These are phyloP conservation scores for Peronospora belbahrii DNA, from an alignment of 352 stramenopile genomes.

Conservation along the genomic window DNA sequence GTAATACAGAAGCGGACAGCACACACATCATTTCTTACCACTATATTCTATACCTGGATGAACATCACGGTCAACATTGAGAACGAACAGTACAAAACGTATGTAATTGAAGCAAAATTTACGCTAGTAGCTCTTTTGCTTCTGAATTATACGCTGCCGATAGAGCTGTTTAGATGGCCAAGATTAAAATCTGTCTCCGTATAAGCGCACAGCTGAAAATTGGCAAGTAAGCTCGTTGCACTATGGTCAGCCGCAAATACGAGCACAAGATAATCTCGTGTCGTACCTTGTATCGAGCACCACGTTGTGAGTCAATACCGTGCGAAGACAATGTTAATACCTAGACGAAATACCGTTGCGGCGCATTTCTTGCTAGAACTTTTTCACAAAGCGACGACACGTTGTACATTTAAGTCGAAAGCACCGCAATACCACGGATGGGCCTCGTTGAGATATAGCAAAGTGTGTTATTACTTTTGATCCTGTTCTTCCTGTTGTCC, in stretches of 20 bases:
- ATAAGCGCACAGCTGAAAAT: slow-evolving; percentile 57
- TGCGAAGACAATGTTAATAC: slow-evolving; percentile 67
- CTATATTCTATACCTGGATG: too few species aligned
- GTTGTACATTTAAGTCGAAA: slow-evolving; percentile 69
- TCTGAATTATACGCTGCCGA: slow-evolving; percentile 54
- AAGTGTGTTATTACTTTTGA: slow-evolving; percentile 33
- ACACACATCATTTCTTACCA: too few species aligned
- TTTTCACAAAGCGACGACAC: slow-evolving; percentile 81
- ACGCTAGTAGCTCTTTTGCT: slow-evolving; percentile 26
- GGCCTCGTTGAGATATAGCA: slow-evolving; percentile 68
- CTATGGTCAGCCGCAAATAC: not conserved
- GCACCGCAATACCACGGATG: slow-evolving; percentile 77
- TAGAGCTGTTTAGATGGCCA: slow-evolving; percentile 75
- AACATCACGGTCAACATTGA: too few species aligned
- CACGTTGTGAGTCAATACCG: slow-evolving; percentile 76
- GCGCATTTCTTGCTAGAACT: slow-evolving; percentile 60
- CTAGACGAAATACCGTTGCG: slow-evolving; percentile 80
- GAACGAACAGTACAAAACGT: too few species aligned
- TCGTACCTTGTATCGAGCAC: slow-evolving; percentile 74
- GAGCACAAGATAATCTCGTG: not conserved
- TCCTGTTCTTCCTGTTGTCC: slow-evolving; percentile 17
- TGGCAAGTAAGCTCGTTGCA: slow-evolving; percentile 11
- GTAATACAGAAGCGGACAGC: too few species aligned
- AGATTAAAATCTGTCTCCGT: slow-evolving; percentile 70
- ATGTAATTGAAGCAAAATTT: too few species aligned